Base-by-base conservation (phyloP, 495 filamentous ascomycete species). In the Podospora appendiculata region DNA sequence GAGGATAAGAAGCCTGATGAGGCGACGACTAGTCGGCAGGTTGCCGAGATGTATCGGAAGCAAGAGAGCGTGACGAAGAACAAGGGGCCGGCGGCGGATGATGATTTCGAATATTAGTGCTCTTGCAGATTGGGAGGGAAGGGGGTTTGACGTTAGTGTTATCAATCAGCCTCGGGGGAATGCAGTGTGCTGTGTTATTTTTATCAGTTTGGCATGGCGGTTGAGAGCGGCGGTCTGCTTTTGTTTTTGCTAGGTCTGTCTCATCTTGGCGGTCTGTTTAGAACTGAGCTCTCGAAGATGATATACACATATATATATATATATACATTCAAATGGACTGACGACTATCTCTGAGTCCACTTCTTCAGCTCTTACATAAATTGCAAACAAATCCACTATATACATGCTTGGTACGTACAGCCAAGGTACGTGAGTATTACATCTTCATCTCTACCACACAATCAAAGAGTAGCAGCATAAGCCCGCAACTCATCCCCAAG, bases 41-140 rank as follows among this genome's bases (percentile, higher is more conserved):
- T 97, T 13, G 90, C 90, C 6, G 93, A 98, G 69, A 94, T 98
- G 91, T 98, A 97, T 75, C 78, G 83, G 55, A 91, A 87, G 71
- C 93, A 98, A 74, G 91, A 95, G 69, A 83, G 83, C 48, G 88
- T 96, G 33, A 70, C 76, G 6, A 77, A 90, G 59, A 85, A 73
- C 49, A 90, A 90, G 69, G 84, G 81, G 2, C 82, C 85, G 17
- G 84, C 83, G 11, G 90, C 91, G 48, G 93, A 98, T 78, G 94
- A 97, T 78, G 90, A 97, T 71, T 98, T 96, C 71, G 93, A 98
- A 73, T 98, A 98, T 72, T 98, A 32, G 11, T 40, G 10, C 10
- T 40, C 2, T 40, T 40, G 10, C 11, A 11, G 38, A 40, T 14
- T 11, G 38, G 38, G 7, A 11, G 38, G 38, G n/a, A 11, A 14